Evolutionary conservation across 1,139 yeast genomes (phyloP).

Genomic region (Magnusiomyces ingens): DNA sequence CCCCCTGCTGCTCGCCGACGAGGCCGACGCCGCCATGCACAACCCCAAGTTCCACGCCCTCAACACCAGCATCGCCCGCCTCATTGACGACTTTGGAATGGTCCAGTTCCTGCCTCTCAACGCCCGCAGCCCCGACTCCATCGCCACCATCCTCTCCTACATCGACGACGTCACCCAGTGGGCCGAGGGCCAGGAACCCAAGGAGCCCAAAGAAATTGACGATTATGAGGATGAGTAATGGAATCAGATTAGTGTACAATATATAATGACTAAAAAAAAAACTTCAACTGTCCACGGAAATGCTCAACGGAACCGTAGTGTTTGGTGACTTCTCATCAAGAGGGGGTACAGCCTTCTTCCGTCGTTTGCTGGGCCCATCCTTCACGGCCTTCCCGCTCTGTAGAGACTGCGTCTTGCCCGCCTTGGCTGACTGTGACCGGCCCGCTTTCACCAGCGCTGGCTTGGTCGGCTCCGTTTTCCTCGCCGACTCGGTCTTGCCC

Average conservation of each 20-base stretch:
- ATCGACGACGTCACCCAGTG: conserved; percentile 97
- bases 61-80: conserved; percentile 75
- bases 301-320: too few relatives aligned
- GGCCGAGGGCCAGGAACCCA: conserved; percentile 95
- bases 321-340: not conserved
- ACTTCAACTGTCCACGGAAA: too few relatives aligned
- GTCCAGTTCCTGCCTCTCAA: conserved; percentile 91
- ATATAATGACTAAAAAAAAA: not conserved
- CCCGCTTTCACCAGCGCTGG: too few relatives aligned
- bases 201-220: conserved; percentile 79
- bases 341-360: too few relatives aligned
- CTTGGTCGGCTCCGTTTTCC: too few relatives aligned
- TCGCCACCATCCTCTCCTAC: conserved; percentile 78
- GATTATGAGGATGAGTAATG: conserved; percentile 43
- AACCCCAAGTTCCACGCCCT: conserved; percentile 74
- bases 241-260: not conserved
- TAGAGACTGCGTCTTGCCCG: too few relatives aligned
- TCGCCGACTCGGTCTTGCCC: too few relatives aligned
- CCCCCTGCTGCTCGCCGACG: conserved; percentile 60
- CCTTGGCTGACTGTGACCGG: too few relatives aligned
- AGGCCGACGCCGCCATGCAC: conserved; percentile 39
- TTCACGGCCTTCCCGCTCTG: too few relatives aligned
- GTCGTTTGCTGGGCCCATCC: too few relatives aligned
- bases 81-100: conserved; percentile 94
- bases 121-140: conserved; percentile 71